These are phyloP conservation scores for Baudoinia panamericana DNA, from an alignment of 495 filamentous ascomycete genomes.

Conservation along the genomic window DNA sequence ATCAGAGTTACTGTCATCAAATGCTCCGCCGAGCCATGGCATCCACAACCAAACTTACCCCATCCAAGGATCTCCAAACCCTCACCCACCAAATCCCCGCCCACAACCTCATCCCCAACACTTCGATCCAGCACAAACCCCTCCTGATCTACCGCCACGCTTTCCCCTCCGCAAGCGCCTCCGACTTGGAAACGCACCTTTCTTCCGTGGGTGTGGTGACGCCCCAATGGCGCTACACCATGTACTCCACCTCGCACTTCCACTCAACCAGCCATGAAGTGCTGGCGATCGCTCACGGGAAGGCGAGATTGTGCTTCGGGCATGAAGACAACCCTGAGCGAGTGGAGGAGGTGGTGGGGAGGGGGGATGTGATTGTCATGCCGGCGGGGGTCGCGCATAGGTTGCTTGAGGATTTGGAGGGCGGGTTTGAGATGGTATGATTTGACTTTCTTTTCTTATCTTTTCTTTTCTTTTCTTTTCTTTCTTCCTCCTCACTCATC, in stretches of 20 bases:
- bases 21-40: slow-evolving; percentile 4
- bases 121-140: slow-evolving; percentile 48
- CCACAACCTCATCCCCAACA: slow-evolving; percentile 48
- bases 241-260: slow-evolving; percentile 53
- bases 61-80: slow-evolving; percentile 38
- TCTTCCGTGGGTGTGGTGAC: slow-evolving; percentile 37
- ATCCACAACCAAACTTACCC: slow-evolving; percentile 30
- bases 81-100: slow-evolving; percentile 46
- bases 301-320: slow-evolving; percentile 52
- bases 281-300: slow-evolving; percentile 44
- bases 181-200: slow-evolving; percentile 42
- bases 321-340: slow-evolving; percentile 46
- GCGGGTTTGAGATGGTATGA: slow-evolving; percentile 48
- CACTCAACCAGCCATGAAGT: slow-evolving; percentile 56
- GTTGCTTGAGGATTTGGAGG: slow-evolving; percentile 42
- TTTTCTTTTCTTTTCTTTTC: background rate
- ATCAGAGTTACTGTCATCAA: background rate
- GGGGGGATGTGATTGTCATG: slow-evolving; percentile 52
- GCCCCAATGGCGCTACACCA: slow-evolving; percentile 55
- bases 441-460: background rate
- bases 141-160: slow-evolving; percentile 44
- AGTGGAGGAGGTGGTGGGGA: slow-evolving; percentile 41
- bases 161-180: slow-evolving; percentile 32
- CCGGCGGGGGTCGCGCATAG: slow-evolving; percentile 54
- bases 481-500: background rate